Evolutionary conservation across 768 basidiomycete species (phyloP).

Genomic region (Agaricus subrufescens): DNA sequence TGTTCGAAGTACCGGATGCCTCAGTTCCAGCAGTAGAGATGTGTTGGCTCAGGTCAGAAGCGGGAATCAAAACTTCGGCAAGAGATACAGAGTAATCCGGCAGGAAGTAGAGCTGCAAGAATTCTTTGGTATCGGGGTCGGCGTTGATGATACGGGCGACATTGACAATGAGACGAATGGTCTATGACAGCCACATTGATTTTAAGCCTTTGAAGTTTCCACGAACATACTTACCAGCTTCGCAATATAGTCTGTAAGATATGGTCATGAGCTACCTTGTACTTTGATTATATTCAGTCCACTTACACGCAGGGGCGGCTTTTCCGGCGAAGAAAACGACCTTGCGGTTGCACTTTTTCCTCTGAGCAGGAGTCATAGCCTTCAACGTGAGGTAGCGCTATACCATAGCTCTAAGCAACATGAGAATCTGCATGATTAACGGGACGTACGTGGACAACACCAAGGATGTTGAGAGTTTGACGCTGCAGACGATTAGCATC

Average conservation of each 20-base stretch:
- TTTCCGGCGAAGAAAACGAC: slow-evolving; percentile 98
- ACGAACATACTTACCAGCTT: slow-evolving; percentile 54
- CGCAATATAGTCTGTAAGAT: slow-evolving; percentile 72
- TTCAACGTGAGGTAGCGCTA: slow-evolving; percentile 84
- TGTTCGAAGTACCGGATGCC: slow-evolving; percentile 76
- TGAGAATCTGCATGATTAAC: not conserved
- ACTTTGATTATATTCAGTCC: not conserved
- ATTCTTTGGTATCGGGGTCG: slow-evolving; percentile 85
- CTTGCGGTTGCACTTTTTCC: slow-evolving; percentile 77
- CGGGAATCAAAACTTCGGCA: slow-evolving; percentile 83
- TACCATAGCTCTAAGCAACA: not conserved
- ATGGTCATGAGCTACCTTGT: slow-evolving; percentile 8
- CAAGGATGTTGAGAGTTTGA: slow-evolving; percentile 92
- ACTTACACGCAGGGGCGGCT: slow-evolving; percentile 87
- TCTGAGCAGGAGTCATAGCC: slow-evolving; percentile 68
- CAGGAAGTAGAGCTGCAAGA: slow-evolving; percentile 89
- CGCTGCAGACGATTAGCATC: slow-evolving; percentile 39
- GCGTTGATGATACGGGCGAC: slow-evolving; percentile 76
- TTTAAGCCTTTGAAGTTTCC: slow-evolving; percentile 7
- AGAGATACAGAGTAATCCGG: slow-evolving; percentile 91
- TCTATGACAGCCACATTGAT: slow-evolving; percentile 30
- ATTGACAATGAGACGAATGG: slow-evolving; percentile 91
- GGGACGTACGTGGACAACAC: slow-evolving; percentile 73
- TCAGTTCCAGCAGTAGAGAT: slow-evolving; percentile 98
- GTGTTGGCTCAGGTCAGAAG: slow-evolving; percentile 92